A percentile compares a stretch with the other conserved stretches of the same genome.
Evolutionary conservation across 2,329 filamentous ascomycete genomes (phyloP).

Genomic region (Beauveria asiatica): DNA sequence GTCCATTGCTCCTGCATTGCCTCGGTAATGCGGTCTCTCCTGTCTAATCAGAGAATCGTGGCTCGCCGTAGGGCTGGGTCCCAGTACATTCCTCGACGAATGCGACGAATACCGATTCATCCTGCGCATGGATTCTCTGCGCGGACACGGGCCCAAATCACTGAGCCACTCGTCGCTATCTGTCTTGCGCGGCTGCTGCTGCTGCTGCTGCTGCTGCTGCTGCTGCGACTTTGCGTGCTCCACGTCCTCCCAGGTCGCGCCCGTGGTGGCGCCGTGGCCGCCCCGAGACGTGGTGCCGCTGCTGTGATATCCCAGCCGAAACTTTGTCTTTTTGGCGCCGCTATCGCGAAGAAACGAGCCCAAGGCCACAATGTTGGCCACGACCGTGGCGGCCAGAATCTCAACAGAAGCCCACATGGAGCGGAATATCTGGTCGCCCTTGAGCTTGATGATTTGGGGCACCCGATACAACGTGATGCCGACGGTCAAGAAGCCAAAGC

Average conservation of each 20-base stretch:
- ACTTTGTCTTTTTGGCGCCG: conserved; percentile 78
- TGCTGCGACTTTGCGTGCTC: conserved; percentile 13
- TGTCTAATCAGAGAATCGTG: conserved; percentile 8
- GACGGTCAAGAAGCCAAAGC: conserved; percentile 66
- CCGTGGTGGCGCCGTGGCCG: conserved; percentile 14
- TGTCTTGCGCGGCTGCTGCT: background rate
- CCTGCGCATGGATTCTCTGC: background rate
- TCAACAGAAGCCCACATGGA: conserved; percentile 82
- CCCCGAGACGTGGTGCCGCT: conserved; percentile 19
- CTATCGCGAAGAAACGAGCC: conserved; percentile 84
- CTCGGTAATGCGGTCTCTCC: conserved; percentile 1
- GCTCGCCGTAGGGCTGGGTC: conserved; percentile 9
- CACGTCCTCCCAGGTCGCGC: conserved; percentile 20
- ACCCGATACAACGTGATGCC: conserved; percentile 70
- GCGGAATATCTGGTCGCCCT: conserved; percentile 71
- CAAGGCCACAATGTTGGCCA: conserved; percentile 78
- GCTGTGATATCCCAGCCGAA: conserved; percentile 45
- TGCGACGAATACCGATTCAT: conserved; percentile 7
- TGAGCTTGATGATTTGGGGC: conserved; percentile 57
- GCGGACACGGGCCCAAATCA: background rate
- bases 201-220: background rate
- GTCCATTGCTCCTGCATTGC: background rate
- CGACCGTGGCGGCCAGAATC: conserved; percentile 72
- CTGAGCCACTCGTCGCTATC: conserved; percentile 12
- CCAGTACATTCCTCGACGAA: background rate